phyloP scores from a whole-genome alignment of 2,329 filamentous ascomycete species.

The Fusarium newnesense region DNA sequence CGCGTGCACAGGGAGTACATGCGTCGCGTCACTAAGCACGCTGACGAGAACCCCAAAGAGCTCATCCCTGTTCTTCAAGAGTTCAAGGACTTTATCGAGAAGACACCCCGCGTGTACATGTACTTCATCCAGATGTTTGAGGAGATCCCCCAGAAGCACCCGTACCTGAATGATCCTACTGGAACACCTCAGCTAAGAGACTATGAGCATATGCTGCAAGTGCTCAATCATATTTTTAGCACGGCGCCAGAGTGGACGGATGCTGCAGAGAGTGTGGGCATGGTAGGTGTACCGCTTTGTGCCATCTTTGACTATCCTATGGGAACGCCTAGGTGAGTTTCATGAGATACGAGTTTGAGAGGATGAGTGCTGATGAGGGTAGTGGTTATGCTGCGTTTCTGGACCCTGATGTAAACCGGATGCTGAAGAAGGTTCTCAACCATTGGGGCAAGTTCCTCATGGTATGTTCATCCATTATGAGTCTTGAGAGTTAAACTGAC shows the following conservation, averaged over 20 bases:
- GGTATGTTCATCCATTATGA: constrained; percentile 44
- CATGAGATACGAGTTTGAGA: neutral
- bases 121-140: constrained; percentile 75
- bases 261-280: constrained; percentile 60
- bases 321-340: constrained; percentile 59
- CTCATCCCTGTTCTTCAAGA: constrained; percentile 71
- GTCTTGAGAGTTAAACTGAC: neutral
- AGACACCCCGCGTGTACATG: constrained; percentile 71
- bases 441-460: constrained; percentile 66
- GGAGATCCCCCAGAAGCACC: constrained; percentile 69
- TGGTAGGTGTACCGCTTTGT: constrained; percentile 65
- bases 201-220: constrained; percentile 72
- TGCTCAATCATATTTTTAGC: constrained; percentile 70
- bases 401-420: constrained; percentile 64
- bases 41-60: constrained; percentile 60
- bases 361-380: neutral
- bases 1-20: constrained; percentile 72
- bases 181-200: constrained; percentile 71
- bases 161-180: constrained; percentile 70
- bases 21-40: constrained; percentile 63
- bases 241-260: constrained; percentile 64
- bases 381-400: constrained; percentile 63
- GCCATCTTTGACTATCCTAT: constrained; percentile 67
- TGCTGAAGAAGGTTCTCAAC: constrained; percentile 65
- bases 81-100: constrained; percentile 74